Base-by-base conservation (phyloP, 768 basidiomycete species). In the Suillus ampliporus region DNA sequence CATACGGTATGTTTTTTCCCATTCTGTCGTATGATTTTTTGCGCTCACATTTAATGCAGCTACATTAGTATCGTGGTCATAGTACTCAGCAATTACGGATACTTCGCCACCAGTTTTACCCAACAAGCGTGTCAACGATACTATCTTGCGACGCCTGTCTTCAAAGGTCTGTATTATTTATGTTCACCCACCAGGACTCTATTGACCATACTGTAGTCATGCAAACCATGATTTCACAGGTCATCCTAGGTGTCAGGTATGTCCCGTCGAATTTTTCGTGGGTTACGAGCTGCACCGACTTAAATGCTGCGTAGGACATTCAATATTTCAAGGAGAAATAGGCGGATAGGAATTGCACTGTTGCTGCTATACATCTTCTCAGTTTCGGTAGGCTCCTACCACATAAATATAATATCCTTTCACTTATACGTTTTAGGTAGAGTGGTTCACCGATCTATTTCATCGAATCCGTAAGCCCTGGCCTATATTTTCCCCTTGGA, bases 201-300 rank as follows among this genome's bases (percentile, higher is more conserved):
- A 19, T 60, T 28, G 53, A 19, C 35, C 3, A 2, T 5, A 17
- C 53, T 56, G 11, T 61, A 90, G 89, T 85, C 5, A 19, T 88
- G 9, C 89, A 91, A 72, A 77, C 78, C 0, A 86, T 86, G 83
- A 76, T 88, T 50, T 89, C 89, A 7, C 89, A 91, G 69, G 76
- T 82, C 11, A 89, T 91, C 60, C 68, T 91, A 50, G 89, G 84
- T 11, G 72, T 88, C 53, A 81, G 88, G 88, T 87, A 70, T n/a
- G 59, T 4, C 4, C 5, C 1, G 9, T 26, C 2, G 6, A 26
- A 6, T 9, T 0, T 41, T 13, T 21, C 48, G 31, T 19, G 17
- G 17, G 9, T 26, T 31, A 9, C 40, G 13, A 28, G 17, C 17
- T 21, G 44, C 34, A 47, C n/a, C 8, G 21, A 41, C 41, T 61